Conservation (phyloP, 441 rosid genomes). For the Omphalea diandra region DNA sequence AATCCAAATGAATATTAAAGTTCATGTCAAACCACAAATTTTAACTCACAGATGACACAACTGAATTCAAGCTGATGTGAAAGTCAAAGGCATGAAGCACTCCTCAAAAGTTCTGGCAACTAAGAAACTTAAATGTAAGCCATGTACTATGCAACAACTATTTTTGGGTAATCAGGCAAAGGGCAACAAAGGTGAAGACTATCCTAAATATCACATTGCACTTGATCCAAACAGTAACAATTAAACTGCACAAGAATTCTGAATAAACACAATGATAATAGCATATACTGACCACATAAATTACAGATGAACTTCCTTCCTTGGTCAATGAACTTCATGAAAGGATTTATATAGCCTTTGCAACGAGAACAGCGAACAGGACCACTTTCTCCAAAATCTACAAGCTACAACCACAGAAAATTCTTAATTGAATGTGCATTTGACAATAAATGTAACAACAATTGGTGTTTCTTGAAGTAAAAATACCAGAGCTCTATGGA, state of each 20-base stretch:
- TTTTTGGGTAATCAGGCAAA: not conserved
- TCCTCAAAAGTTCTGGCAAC: conserved; percentile 3
- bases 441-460: not conserved
- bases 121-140: conserved; percentile 1
- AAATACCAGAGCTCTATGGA: not conserved
- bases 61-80: not conserved
- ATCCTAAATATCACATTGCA: not conserved
- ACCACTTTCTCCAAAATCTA: conserved; percentile 89
- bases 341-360: conserved; percentile 81
- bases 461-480: not conserved
- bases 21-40: not conserved
- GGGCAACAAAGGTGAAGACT: not conserved
- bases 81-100: conserved; percentile 3
- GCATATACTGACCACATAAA: conserved; percentile 61
- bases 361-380: conserved; percentile 89
- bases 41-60: not conserved
- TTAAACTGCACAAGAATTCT: not conserved
- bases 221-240: not conserved
- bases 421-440: not conserved
- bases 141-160: not conserved
- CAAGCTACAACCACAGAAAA: conserved; percentile 48
- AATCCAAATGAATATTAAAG: conserved; percentile 7
- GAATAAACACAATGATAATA: not conserved
- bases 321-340: conserved; percentile 79
- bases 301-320: conserved; percentile 77